Evolutionary conservation across 768 basidiomycete genomes (phyloP).

Genomic region (Tylopilus sp.): DNA sequence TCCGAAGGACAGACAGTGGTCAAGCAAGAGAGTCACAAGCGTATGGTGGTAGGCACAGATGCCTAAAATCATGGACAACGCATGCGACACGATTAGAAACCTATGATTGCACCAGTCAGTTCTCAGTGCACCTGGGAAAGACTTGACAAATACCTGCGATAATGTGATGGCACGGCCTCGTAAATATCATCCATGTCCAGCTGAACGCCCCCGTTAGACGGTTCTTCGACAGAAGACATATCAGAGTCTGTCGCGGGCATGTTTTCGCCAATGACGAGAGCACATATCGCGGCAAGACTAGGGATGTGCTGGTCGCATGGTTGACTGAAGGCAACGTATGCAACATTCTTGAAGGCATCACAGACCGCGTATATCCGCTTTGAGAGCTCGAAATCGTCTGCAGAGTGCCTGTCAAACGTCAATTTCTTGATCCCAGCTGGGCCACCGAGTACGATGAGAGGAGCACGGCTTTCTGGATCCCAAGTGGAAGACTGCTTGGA

Average conservation of each 20-base stretch:
- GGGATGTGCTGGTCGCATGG: constrained; percentile 23
- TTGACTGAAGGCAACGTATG: constrained; percentile 35
- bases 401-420: constrained; percentile 32
- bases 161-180: constrained; percentile 48
- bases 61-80: constrained; percentile 45
- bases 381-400: constrained; percentile 42
- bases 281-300: constrained; percentile 46
- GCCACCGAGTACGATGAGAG: constrained; percentile 38
- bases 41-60: constrained; percentile 46
- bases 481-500: constrained; percentile 17
- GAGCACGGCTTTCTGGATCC: constrained; percentile 25
- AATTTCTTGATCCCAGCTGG: constrained; percentile 35
- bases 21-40: constrained; percentile 46
- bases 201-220: constrained; percentile 22
- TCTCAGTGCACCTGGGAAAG: constrained; percentile 3
- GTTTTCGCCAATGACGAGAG: constrained; percentile 44
- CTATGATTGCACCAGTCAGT: constrained; percentile 28
- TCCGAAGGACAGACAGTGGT: constrained; percentile 44
- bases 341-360: constrained; percentile 53
- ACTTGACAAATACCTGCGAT: constrained; percentile 42
- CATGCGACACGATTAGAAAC: constrained; percentile 49
- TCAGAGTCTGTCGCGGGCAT: constrained; percentile 31
- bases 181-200: constrained; percentile 41
- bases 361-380: constrained; percentile 49
- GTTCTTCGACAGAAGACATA: constrained; percentile 9